Base-by-base conservation (phyloP, 495 filamentous ascomycete genomes). In the Podospora fimiseda region DNA sequence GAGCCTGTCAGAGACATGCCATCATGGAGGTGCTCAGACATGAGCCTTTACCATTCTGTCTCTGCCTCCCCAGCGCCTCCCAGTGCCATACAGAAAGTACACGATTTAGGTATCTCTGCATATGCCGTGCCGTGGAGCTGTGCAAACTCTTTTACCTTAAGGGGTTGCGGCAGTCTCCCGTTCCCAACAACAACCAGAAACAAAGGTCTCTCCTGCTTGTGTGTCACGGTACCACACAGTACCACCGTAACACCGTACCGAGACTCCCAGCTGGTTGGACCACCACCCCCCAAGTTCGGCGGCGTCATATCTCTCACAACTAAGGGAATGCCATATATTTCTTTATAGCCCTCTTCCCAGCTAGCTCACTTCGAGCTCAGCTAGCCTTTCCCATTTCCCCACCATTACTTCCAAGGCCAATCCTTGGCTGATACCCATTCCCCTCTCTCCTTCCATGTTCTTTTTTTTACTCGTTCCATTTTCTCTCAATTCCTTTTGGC, bases 111-210 rank as follows among this genome's bases (percentile, higher is more conserved):
- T 33, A 6, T 11, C 48, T 48, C 51, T 53, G 58, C 58, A 57
- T 51, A 52, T 57, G 53, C 53, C 58, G 58, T 60, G 58, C 58
- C 58, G 58, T 56, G 44, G 30, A 56, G 49, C 33, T 40, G 20
- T n/a, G n/a, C n/a, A n/a, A n/a, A n/a, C n/a, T n/a, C n/a, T n/a
- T n/a, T n/a, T n/a, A 33, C 6, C 11, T 6, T 33, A 5, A 33
- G 27, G 27, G 27, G 27, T 33, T 33, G 27, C 27, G 5, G 27
- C 27, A 33, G 27, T 11, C 27, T 33, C 11, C 27, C 27, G 27
- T 33, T 33, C 27, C 27, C 27, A 33, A 33, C 27, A 11, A n/a
- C 27, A 11, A 33, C 27, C 27, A 33, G 11, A 11, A 33, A 5
- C 5, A 33, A 33, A 33, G 27, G 27, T 33, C 27, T 33, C 27